Conservation (phyloP, 2,329 filamentous ascomycete species). For the Exophiala sp. region DNA sequence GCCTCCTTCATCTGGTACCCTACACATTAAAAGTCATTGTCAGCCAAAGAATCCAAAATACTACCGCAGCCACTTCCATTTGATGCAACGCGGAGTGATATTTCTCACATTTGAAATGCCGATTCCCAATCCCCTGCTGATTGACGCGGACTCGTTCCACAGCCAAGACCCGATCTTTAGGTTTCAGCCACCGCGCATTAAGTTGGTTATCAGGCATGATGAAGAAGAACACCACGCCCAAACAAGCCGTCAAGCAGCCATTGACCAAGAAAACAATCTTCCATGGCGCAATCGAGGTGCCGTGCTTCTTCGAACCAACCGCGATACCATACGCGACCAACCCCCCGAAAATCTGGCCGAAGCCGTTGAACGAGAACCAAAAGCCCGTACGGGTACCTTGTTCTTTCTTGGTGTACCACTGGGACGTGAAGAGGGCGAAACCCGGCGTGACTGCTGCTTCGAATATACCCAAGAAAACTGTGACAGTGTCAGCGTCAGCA, state of each 20-base stretch:
- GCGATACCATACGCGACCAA: slow-evolving; percentile 63
- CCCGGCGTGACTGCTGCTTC: slow-evolving; percentile 67
- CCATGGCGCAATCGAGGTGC: slow-evolving; percentile 60
- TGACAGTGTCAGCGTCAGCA: background rate
- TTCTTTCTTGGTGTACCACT: slow-evolving; percentile 71
- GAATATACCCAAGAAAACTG: slow-evolving; percentile 51
- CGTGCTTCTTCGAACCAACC: slow-evolving; percentile 52
- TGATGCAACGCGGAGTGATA: too few species aligned
- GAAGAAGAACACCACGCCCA: slow-evolving; percentile 51
- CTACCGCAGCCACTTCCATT: too few species aligned
- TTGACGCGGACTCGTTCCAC: slow-evolving; percentile 70
- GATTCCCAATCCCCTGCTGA: slow-evolving; percentile 70
- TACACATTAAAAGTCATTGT: too few species aligned
- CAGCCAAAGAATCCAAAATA: too few species aligned
- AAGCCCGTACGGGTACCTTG: slow-evolving; percentile 61
- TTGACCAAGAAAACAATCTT: slow-evolving; percentile 59
- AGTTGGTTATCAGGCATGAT: slow-evolving; percentile 59
- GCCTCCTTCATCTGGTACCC: slow-evolving; percentile 61
- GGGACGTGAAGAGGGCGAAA: slow-evolving; percentile 64
- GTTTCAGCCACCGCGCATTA: slow-evolving; percentile 60
- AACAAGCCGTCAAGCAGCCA: slow-evolving; percentile 49
- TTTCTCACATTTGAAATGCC: slow-evolving; percentile 56
- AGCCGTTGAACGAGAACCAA: slow-evolving; percentile 68
- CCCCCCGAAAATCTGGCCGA: slow-evolving; percentile 62
- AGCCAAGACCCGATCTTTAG: slow-evolving; percentile 64